Conservation (phyloP, 352 stramenopile genomes). For the Saprolegnia parasitica region DNA sequence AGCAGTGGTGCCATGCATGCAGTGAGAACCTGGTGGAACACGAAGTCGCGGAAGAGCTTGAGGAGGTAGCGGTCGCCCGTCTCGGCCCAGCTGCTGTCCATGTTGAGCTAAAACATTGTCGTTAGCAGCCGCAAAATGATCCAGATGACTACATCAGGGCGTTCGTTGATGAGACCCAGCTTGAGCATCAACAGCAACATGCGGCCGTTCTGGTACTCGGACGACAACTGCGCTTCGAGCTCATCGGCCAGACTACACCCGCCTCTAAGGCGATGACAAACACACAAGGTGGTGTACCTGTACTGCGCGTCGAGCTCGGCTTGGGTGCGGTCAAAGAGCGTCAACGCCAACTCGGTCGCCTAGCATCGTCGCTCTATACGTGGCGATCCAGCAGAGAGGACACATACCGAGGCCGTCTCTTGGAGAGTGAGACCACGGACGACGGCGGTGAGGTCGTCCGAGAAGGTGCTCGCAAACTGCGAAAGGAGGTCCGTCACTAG, state of each 20-base stretch:
- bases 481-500: background rate
- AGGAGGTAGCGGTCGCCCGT: constrained; percentile 82
- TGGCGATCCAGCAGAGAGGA: too few species aligned
- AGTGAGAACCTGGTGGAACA: constrained; percentile 89
- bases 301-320: constrained; percentile 8
- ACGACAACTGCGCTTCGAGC: constrained; percentile 44
- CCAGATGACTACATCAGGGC: constrained; percentile 60
- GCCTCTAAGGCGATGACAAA: background rate
- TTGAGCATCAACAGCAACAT: constrained; percentile 65
- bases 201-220: constrained; percentile 78
- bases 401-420: background rate
- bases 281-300: background rate
- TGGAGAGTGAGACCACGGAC: constrained; percentile 5
- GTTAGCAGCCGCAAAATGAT: background rate
- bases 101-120: constrained; percentile 33
- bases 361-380: too few species aligned
- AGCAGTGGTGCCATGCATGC: background rate
- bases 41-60: constrained; percentile 88
- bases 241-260: constrained; percentile 31
- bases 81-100: constrained; percentile 72
- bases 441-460: background rate
- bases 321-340: constrained; percentile 4
- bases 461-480: constrained; percentile 18
- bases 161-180: constrained; percentile 65
- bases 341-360: background rate